A percentile compares a stretch with the other conserved stretches of the same genome.
phyloP scores from a whole-genome alignment of 2,329 filamentous ascomycete genomes.

The Helotiales sp. region DNA sequence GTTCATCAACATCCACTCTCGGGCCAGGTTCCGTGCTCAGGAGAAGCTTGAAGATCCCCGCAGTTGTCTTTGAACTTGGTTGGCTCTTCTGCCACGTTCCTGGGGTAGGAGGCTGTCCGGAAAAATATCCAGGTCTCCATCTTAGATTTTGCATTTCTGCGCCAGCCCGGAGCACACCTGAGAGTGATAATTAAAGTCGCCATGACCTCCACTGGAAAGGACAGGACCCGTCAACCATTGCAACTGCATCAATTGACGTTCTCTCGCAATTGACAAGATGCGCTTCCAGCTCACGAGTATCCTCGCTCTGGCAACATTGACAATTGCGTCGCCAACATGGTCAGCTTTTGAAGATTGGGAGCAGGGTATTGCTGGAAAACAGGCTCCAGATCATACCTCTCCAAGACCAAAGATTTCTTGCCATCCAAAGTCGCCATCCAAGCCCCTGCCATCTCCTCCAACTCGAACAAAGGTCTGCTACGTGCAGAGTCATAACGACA shows the following conservation, averaged over 20 bases:
- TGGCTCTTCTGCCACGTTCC: constrained; percentile 4
- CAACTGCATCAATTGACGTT: not conserved
- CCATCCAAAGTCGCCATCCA: constrained; percentile 25
- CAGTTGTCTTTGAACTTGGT: constrained; percentile 1
- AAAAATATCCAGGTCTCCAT: constrained; percentile 25
- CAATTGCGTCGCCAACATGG: constrained; percentile 26
- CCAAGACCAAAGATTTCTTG: constrained; percentile 25
- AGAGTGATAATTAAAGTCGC: constrained; percentile 20
- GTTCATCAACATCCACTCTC: too few relatives aligned
- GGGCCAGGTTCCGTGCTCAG: too few relatives aligned
- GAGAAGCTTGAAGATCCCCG: constrained; percentile 7
- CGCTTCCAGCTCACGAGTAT: constrained; percentile 25
- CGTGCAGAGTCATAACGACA: constrained; percentile 29
- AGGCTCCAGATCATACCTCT: constrained; percentile 23
- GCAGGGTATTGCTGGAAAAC: constrained; percentile 9
- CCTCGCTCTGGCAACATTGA: constrained; percentile 24
- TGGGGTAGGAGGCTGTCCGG: constrained; percentile 16
- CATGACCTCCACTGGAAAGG: constrained; percentile 7
- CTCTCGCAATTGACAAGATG: constrained; percentile 23
- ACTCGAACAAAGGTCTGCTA: constrained; percentile 29
- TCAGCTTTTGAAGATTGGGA: constrained; percentile 19
- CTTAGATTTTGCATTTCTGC: constrained; percentile 6
- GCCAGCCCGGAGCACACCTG: not conserved
- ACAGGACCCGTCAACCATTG: not conserved
- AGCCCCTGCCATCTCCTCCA: constrained; percentile 18